Evolutionary conservation across 2,329 filamentous ascomycete genomes (phyloP).

Genomic region (Aspergillus pseudonomiae): DNA sequence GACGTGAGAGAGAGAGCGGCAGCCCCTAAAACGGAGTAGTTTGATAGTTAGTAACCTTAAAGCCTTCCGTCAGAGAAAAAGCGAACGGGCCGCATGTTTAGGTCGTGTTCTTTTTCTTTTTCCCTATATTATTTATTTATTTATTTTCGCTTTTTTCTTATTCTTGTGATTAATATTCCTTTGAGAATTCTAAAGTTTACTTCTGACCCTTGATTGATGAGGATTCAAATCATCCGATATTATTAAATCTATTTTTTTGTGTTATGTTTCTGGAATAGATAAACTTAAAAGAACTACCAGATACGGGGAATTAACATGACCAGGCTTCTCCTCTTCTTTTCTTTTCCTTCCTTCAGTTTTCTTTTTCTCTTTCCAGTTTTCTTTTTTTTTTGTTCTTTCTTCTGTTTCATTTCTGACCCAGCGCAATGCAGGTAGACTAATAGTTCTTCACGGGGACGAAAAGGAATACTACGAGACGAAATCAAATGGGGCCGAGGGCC

Average conservation of each 20-base stretch:
- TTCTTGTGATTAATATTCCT: not conserved
- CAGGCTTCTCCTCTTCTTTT: not conserved
- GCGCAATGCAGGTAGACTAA: not conserved
- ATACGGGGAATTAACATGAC: not conserved
- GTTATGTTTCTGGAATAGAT: not conserved
- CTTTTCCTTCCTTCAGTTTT: not conserved
- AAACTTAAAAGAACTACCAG: not conserved
- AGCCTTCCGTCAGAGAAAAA: constrained; percentile 7
- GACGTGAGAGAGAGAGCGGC: constrained; percentile 8
- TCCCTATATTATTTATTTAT: not conserved
- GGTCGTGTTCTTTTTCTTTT: not conserved
- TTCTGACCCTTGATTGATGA: not conserved
- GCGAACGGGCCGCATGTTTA: constrained; percentile 1
- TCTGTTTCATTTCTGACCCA: not conserved
- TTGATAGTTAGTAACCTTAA: constrained; percentile 6
- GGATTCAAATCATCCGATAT: not conserved
- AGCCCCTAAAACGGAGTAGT: constrained; percentile 10
- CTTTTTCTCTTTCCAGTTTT: no score
- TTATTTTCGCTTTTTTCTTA: not conserved
- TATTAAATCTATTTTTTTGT: not conserved
- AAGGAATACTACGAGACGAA: constrained; percentile 4
- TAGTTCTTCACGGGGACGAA: not conserved
- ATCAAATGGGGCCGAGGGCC: constrained; percentile 1
- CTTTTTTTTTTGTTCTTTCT: not conserved
- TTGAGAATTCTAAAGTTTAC: not conserved